Percentiles rank a stretch among this genome's conserved stretches.
phyloP scores from a whole-genome alignment of 164 flowering plant genomes.

The Annona squamosa region DNA sequence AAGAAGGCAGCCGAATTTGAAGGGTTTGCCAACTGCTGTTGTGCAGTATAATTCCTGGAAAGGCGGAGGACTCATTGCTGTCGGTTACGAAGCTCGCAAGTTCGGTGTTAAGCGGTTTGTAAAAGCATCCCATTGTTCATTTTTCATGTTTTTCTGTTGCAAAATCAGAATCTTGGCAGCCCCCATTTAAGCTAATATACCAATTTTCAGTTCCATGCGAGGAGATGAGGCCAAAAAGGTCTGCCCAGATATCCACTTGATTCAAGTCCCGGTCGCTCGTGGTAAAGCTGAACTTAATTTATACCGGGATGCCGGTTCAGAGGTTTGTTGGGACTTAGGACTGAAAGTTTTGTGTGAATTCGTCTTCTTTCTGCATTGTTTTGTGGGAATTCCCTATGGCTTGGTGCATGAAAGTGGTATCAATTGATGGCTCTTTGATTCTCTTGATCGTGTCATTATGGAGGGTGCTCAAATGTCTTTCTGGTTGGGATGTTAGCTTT shows the following conservation, averaged over 20 bases:
- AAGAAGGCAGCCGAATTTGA: slow-evolving; percentile 61
- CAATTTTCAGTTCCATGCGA: slow-evolving; percentile 69
- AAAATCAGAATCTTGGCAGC: background rate
- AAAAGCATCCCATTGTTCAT: background rate
- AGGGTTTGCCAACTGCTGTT: slow-evolving; percentile 87
- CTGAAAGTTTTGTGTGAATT: background rate
- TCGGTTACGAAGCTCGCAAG: slow-evolving; percentile 91
- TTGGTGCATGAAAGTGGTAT: background rate
- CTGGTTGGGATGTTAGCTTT: background rate
- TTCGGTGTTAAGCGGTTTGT: slow-evolving; percentile 86
- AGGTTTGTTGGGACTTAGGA: slow-evolving; percentile 35
- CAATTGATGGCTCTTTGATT: background rate
- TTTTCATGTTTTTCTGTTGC: background rate
- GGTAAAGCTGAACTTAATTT: slow-evolving; percentile 81
- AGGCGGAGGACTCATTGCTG: slow-evolving; percentile 94
- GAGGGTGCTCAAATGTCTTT: background rate
- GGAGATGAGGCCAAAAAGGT: slow-evolving; percentile 89
- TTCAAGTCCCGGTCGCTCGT: slow-evolving; percentile 92
- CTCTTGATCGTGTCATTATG: background rate
- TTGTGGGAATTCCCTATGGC: background rate
- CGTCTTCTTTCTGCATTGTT: background rate
- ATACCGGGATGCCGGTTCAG: slow-evolving; percentile 89
- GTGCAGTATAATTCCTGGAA: slow-evolving; percentile 95
- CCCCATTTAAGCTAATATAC: background rate
- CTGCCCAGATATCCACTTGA: slow-evolving; percentile 79